Evolutionary conservation across 306 rosid species (phyloP).

Genomic region (Prunus armeniaca): DNA sequence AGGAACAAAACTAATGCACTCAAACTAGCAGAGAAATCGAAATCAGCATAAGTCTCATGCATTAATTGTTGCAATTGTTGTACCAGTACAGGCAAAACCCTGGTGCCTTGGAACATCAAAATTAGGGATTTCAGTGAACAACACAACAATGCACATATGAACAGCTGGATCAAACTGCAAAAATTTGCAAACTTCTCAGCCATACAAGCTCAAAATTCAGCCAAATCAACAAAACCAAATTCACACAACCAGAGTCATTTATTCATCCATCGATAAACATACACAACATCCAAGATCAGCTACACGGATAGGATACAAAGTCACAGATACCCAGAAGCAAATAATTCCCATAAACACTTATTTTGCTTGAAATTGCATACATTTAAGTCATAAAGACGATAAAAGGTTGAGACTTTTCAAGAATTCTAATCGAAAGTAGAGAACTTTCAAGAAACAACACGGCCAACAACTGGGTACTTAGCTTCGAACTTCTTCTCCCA

Average conservation of each 20-base stretch:
- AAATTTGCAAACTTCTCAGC: neutral
- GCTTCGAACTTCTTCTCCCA: constrained; percentile 96
- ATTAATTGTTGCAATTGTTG: too few species aligned
- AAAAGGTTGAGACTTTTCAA: neutral
- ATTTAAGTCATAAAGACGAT: neutral
- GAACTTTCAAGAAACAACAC: constrained; percentile 36
- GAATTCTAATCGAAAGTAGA: neutral
- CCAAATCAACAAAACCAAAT: neutral
- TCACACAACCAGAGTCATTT: neutral
- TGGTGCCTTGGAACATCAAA: neutral
- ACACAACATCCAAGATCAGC: constrained; percentile 5
- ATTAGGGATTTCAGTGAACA: neutral
- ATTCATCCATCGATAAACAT: neutral
- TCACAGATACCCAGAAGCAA: constrained; percentile 17
- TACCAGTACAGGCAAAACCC: neutral
- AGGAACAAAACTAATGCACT: neutral
- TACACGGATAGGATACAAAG: neutral
- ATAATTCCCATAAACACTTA: neutral
- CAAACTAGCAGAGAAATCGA: neutral
- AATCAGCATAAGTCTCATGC: neutral
- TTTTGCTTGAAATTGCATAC: neutral
- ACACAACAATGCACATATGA: neutral
- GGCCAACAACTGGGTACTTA: constrained; percentile 84
- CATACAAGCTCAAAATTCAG: neutral
- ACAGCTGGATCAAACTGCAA: neutral